Evolutionary conservation across 2,329 filamentous ascomycete species (phyloP).

Genomic region (Aspergillus udagawae): DNA sequence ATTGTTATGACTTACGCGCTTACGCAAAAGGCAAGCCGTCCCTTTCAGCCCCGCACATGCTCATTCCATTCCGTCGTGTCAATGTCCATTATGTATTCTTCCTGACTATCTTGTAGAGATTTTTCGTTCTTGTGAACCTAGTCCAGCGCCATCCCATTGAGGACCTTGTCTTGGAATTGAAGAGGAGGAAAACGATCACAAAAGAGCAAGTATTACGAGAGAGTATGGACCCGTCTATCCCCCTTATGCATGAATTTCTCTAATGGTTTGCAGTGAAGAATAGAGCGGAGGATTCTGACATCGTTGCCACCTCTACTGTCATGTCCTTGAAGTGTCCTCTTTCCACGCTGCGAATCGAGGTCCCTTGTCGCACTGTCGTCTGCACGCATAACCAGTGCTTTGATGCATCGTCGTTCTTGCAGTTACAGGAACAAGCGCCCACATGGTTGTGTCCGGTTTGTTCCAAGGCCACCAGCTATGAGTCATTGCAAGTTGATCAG

Average conservation of each 20-base stretch:
- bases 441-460: conserved; percentile 97
- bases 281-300: conserved; percentile 80
- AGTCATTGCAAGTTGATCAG: conserved; percentile 81
- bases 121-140: conserved; percentile 67
- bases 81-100: not conserved
- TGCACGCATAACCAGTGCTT: conserved; percentile 95
- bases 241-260: conserved; percentile 4
- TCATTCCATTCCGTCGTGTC: not conserved
- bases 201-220: conserved; percentile 80
- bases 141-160: conserved; percentile 70
- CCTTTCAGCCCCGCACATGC: not conserved
- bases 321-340: conserved; percentile 91
- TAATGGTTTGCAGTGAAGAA: conserved; percentile 59
- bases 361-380: conserved; percentile 72
- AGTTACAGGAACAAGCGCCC: conserved; percentile 91
- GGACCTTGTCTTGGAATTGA: conserved; percentile 66
- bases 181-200: conserved; percentile 65
- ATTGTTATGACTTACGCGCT: conserved; percentile 88
- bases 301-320: conserved; percentile 81
- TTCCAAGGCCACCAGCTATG: conserved; percentile 75
- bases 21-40: conserved; percentile 70
- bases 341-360: conserved; percentile 74
- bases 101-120: conserved; percentile 53
- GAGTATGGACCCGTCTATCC: conserved; percentile 48
- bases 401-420: conserved; percentile 85